phyloP scores from a whole-genome alignment of 306 rosid genomes.

The Citrullus amarus region DNA sequence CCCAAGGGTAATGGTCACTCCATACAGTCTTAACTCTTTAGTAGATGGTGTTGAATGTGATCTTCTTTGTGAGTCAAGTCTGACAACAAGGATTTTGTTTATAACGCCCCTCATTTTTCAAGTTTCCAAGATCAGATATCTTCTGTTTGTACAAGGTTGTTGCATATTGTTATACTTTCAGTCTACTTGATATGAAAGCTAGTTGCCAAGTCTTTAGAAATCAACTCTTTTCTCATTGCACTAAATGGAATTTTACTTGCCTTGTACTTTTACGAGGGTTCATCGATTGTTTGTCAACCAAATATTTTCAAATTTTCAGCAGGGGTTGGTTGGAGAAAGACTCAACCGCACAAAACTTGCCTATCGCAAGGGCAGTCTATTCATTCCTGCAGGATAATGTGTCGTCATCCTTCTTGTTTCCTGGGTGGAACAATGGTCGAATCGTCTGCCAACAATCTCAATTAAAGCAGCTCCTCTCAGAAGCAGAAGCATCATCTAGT shows the following conservation, averaged over 20 bases:
- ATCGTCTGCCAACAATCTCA: slow-evolving; percentile 71
- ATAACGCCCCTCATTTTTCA: not conserved
- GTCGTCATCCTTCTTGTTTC: slow-evolving; percentile 45
- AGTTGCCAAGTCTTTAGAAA: not conserved
- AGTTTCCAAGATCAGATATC: not conserved
- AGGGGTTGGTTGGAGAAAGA: slow-evolving; percentile 67
- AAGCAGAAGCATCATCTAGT: slow-evolving; percentile 40
- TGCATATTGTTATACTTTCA: not conserved
- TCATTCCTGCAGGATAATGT: slow-evolving; percentile 61
- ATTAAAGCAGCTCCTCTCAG: slow-evolving; percentile 50
- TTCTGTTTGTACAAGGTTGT: not conserved
- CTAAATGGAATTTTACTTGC: not conserved
- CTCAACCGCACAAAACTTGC: slow-evolving; percentile 38
- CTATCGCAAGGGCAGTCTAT: slow-evolving; percentile 61
- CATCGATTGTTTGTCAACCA: not conserved
- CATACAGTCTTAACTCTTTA: not conserved
- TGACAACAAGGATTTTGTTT: not conserved
- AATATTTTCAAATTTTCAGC: slow-evolving; percentile 39
- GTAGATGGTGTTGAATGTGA: not conserved
- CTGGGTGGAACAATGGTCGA: slow-evolving; percentile 85
- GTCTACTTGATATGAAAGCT: not conserved
- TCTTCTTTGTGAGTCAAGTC: too few species aligned
- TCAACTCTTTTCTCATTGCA: not conserved
- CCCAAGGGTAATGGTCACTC: not conserved
- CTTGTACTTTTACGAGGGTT: not conserved